Base-by-base conservation (phyloP, 371 early-diverging fungal genomes). In the Syncephalastrum sp. region DNA sequence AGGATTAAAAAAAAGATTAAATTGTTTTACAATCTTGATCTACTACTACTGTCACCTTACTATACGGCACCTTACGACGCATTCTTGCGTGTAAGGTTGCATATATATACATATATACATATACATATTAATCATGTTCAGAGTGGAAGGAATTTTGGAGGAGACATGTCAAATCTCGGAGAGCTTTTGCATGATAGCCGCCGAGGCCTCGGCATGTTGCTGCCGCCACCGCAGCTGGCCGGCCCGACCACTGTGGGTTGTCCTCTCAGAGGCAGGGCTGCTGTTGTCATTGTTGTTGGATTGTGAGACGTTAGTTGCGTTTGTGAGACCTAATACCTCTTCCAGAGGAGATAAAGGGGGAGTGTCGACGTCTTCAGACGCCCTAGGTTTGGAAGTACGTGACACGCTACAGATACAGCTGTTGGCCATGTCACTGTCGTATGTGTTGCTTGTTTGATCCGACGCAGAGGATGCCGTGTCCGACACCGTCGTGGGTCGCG, bases 321-420 rank as follows among this genome's bases (percentile, higher is more conserved):
- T 56, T 21, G 48, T 56, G 19, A 56, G 33, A 12, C 47, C 25
- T 8, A 29, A 5, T 12, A 55, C 17, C 6, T 13, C 13, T 23
- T 38, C 48, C 15, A 38, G 21, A 23, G 56, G 56, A 15, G 56
- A 56, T 21, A 47, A 19, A 13, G 56, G 56, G 3, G 49, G 48
- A 1, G 56, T 48, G 21, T 15, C 23, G 19, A 38, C 49, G 16
- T 47, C 42, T 47, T 43, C 23, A 1, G 45, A 25, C 15, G 46
- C 41, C 27, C 41, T 49, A 17, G 23, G 45, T 42, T 45, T 27
- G 6, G 7, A 27, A 2, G 14, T 25, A 1, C 17, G 23, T 19
- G 29, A 17, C 1, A 56, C 47, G 10, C 49, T 47, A 29, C 56
- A 56, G 17, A 56, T 56, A 21, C 56, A 56, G 7, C 48, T 48